Percentiles rank a stretch among this genome's conserved stretches.
phyloP scores from a whole-genome alignment of 2,329 filamentous ascomycete genomes.

The Dactylellina haptotyla region DNA sequence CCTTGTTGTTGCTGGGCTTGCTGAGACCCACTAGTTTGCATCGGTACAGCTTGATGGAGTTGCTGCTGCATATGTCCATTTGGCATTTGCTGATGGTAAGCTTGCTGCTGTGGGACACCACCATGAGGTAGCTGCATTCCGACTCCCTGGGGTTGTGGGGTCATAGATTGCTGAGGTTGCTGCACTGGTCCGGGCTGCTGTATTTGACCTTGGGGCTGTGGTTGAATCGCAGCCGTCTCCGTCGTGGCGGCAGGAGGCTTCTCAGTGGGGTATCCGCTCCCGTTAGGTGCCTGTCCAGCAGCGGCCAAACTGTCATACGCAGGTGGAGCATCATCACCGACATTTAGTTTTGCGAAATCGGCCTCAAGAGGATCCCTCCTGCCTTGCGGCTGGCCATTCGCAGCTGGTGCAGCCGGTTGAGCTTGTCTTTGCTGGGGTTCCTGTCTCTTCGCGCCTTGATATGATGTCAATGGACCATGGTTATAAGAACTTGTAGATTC shows the following conservation, averaged over 20 bases:
- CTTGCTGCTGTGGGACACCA: constrained; percentile 54
- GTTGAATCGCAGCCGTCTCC: constrained; percentile 50
- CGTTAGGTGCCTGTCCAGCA: constrained; percentile 39
- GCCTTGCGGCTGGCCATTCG: constrained; percentile 1
- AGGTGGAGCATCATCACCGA: constrained; percentile 86
- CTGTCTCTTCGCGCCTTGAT: constrained; percentile 82
- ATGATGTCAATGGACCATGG: constrained; percentile 89
- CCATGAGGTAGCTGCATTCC: constrained; percentile 53
- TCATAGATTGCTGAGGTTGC: constrained; percentile 47
- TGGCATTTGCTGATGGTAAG: constrained; percentile 56
- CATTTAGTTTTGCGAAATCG: constrained; percentile 59
- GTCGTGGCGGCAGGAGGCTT: constrained; percentile 17
- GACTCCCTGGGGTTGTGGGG: constrained; percentile 39
- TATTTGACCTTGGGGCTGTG: constrained; percentile 22
- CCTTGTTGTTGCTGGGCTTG: constrained; percentile 65
- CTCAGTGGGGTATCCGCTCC: constrained; percentile 40
- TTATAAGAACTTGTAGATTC: constrained; percentile 86
- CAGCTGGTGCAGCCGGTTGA: constrained; percentile 5
- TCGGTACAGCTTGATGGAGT: constrained; percentile 57
- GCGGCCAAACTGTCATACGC: constrained; percentile 81
- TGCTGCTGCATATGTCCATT: constrained; percentile 59
- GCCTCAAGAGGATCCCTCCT: constrained; percentile 54
- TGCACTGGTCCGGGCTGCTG: constrained; percentile 17
- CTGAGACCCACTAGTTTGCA: constrained; percentile 67
- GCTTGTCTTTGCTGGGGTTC: constrained; percentile 57